Base-by-base conservation (phyloP, 2,329 filamentous ascomycete species). In the Blastomyces gilchristii region DNA sequence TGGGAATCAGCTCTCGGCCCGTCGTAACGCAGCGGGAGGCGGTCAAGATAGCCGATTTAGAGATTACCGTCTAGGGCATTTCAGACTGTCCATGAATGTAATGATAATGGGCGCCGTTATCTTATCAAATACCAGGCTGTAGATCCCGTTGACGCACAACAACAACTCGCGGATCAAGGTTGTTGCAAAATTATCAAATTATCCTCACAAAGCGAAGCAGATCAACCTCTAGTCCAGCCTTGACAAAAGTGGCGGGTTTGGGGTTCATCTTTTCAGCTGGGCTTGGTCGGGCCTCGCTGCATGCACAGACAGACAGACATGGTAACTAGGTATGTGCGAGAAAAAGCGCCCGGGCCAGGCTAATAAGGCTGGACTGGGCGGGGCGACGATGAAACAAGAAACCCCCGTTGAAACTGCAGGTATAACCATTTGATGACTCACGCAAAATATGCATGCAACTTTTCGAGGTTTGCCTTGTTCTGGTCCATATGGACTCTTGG, bases 321-420 rank as follows among this genome's bases (percentile, higher is more conserved):
- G n/a, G n/a, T 22, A 22, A 22, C n/a, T 22, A 22, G n/a, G 28
- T 31, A 56, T 14, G 53, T 22, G 34, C 28, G 2, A 22, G 1
- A 12, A 9, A 37, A 31, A 6, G 37, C 37, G 12, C 52, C 34
- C 34, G 37, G 53, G 11, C 54, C 22, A 43, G 18, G 37, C 54
- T 56, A 39, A 16, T 7, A 25, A 11, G 34, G 34, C 34, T 37
- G 28, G 54, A 37, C 56, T 41, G 37, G 56, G 39, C 57, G 18
- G 18, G 43, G 43, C 22, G 25, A 37, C 41, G 57, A 59, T 59
- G 57, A 59, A 59, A 49, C 28, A 47, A 59, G 22, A 41, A 25
- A 52, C 12, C 3, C 14, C 11, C 45, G 56, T 31, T 58, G 49
- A 28, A 58, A 58, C 56, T 58, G 39, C 56, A 58, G 12, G 14